Conservation (phyloP, 352 stramenopile genomes). For the Hyaloperonospora arabidopsidis region DNA sequence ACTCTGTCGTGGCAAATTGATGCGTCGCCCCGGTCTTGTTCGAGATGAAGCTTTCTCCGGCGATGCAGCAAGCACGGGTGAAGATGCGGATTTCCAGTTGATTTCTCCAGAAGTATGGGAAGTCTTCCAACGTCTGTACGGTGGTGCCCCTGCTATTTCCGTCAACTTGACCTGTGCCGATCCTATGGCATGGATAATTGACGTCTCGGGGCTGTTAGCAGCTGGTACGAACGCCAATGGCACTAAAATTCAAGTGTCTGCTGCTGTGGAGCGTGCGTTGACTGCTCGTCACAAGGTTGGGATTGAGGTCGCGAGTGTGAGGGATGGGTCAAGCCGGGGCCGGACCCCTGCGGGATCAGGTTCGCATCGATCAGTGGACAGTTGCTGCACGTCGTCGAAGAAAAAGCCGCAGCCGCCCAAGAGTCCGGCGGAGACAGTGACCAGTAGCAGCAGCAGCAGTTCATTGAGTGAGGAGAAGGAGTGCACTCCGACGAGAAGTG, state of each 20-base stretch:
- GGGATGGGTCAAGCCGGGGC: conserved; percentile 9
- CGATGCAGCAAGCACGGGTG: conserved; percentile 18
- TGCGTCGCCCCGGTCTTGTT: conserved; percentile 37
- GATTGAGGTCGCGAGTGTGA: conserved; percentile 11
- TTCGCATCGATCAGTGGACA: conserved; percentile 11
- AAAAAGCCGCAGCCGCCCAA: conserved; percentile 18
- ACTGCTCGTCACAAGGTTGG: conserved; percentile 35
- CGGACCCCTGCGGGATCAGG: conserved; percentile 19
- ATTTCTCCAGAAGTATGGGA: conserved; percentile 64
- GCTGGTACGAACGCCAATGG: conserved; percentile 20
- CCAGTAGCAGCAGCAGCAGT: conserved; percentile 32
- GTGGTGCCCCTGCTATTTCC: conserved; percentile 45
- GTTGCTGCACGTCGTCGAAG: conserved; percentile 12
- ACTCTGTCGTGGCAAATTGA: conserved; percentile 40
- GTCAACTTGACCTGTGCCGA: conserved; percentile 28
- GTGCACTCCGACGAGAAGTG: conserved; percentile 12
- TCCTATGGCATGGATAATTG: conserved; percentile 37
- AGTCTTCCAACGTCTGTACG: conserved; percentile 60
- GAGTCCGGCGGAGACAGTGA: conserved; percentile 27
- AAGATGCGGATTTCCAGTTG: conserved; percentile 49
- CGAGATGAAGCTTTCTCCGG: conserved; percentile 23
- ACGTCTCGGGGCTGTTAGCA: conserved; percentile 26
- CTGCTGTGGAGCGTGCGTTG: conserved; percentile 40
- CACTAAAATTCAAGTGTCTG: conserved; percentile 16
- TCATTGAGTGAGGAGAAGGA: conserved; percentile 32